Evolutionary conservation across 1,139 yeast species (phyloP).

Genomic region (Taphrina pruni): DNA sequence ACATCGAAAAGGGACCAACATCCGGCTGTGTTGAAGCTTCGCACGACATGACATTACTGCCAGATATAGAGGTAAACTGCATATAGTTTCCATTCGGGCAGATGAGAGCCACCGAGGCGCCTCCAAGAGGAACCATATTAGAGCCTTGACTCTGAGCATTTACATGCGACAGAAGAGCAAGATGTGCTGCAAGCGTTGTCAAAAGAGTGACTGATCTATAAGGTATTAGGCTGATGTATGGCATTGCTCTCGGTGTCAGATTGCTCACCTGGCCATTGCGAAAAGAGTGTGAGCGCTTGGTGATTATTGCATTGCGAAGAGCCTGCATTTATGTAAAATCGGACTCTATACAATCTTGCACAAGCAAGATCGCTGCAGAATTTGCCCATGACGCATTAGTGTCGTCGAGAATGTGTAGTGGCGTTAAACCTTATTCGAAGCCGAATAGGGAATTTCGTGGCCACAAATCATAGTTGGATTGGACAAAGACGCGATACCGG

Average conservation of each 20-base stretch:
- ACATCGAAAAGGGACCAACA: conserved; percentile 17
- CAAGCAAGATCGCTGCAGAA: not conserved
- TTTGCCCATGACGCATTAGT: not conserved
- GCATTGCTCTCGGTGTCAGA: not conserved
- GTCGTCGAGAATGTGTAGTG: conserved; percentile 2
- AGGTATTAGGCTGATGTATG: not conserved
- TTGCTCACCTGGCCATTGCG: conserved; percentile 11
- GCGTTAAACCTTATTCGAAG: conserved; percentile 14
- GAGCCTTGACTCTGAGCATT: conserved; percentile 19
- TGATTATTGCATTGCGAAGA: not conserved
- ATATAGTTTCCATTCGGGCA: conserved; percentile 31
- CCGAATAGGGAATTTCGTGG: conserved; percentile 1
- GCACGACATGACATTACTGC: conserved; percentile 10
- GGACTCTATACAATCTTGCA: not conserved
- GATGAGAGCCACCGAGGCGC: conserved; percentile 15
- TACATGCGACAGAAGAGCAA: not conserved
- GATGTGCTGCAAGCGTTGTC: not conserved
- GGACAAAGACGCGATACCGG: conserved; percentile 6
- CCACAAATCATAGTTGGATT: not conserved
- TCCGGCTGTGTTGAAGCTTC: not conserved
- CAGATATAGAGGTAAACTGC: conserved; percentile 6
- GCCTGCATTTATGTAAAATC: not conserved
- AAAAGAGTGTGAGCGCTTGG: conserved; percentile 4
- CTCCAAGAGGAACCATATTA: conserved; percentile 26
- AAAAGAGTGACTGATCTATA: conserved; percentile 8